Evolutionary conservation across 805 yeast genomes (phyloP), one percentile per base, ranked within the genome.

Genomic region (Barnettozyma pratensis): DNA sequence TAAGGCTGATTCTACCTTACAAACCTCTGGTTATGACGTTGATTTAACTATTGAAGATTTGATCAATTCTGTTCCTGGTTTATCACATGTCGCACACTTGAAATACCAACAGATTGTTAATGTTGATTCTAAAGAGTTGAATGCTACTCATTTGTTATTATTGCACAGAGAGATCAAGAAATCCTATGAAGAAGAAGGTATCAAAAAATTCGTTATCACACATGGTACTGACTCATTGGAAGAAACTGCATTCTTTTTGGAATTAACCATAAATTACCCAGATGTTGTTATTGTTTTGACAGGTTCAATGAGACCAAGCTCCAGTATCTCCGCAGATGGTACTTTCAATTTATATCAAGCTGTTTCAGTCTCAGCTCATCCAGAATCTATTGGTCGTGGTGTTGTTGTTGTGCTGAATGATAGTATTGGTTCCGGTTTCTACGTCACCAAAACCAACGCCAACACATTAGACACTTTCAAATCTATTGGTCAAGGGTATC

Each of bases 261-360:
- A 81, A 54, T 65, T 75, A 44, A 67, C 74, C 5, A 63, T 72
- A 41, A 71, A 69, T 47, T 57, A 66, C 48, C 73, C 73, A 52
- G 71, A 70, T 34, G 63, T 80, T 48, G 87, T 87, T 4, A 76
- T 83, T 46, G 87, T 82, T 5, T 67, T 83, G 61, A 82, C 85
- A 43, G 90, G 90, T 2, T 78, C 85, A 6, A 83, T 83, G 90
- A 73, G 88, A 59, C 90, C 90, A 1, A 77, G 85, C 7, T 80
- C 86, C 4, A 79, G 84, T 37, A 75, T 83, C 38, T 79, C 85
- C 2, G 80, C 86, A 1, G 90, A 83, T 60, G 88, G 88, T 4
- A 83, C 86, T 6, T 81, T 83, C 80, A 83, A 83, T 62, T 65
- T 83, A 51, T 83, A 81, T 58, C 87, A 83, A 57, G 86, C 87